Percentiles rank a stretch among this genome's conserved stretches.
phyloP scores from a whole-genome alignment of 2,329 filamentous ascomycete genomes.

The Mollisiaceae sp. region DNA sequence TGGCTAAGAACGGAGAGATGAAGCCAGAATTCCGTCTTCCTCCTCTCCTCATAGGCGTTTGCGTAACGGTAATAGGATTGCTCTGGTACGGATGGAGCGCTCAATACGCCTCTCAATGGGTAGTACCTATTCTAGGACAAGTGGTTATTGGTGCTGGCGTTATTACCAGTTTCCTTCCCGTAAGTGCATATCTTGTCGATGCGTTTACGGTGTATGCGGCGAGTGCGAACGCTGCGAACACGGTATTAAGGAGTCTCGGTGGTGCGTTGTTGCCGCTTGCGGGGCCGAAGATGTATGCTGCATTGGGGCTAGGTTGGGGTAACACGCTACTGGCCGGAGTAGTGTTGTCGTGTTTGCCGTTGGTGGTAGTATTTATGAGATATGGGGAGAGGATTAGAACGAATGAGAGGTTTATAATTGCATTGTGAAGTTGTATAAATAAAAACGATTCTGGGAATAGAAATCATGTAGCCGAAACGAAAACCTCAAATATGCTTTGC shows the following conservation, averaged over 20 bases:
- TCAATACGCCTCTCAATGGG: conserved; percentile 46
- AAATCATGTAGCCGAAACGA: background rate
- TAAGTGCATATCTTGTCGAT: conserved; percentile 53
- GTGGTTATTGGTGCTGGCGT: conserved; percentile 49
- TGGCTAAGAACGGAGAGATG: conserved; percentile 42
- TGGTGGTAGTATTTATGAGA: conserved; percentile 49
- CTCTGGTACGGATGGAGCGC: conserved; percentile 55
- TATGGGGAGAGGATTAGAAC: conserved; percentile 50
- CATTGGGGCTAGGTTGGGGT: conserved; percentile 50
- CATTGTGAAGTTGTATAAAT: background rate
- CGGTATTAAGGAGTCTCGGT: conserved; percentile 49
- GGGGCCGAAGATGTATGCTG: conserved; percentile 49
- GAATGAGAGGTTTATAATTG: background rate
- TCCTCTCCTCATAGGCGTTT: conserved; percentile 47
- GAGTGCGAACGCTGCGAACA: conserved; percentile 45
- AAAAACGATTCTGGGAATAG: background rate
- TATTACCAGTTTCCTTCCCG: conserved; percentile 46
- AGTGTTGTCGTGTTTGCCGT: conserved; percentile 50
- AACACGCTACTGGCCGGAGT: conserved; percentile 54
- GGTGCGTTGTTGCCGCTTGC: conserved; percentile 57
- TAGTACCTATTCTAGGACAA: conserved; percentile 48
- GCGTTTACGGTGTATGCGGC: conserved; percentile 47
- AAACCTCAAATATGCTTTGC: background rate
- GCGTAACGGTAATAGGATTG: conserved; percentile 49
- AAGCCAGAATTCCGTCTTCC: conserved; percentile 48